These are phyloP conservation scores for Nicotiana attenuata DNA, from an alignment of 257 asterid genomes.

Conservation along the genomic window DNA sequence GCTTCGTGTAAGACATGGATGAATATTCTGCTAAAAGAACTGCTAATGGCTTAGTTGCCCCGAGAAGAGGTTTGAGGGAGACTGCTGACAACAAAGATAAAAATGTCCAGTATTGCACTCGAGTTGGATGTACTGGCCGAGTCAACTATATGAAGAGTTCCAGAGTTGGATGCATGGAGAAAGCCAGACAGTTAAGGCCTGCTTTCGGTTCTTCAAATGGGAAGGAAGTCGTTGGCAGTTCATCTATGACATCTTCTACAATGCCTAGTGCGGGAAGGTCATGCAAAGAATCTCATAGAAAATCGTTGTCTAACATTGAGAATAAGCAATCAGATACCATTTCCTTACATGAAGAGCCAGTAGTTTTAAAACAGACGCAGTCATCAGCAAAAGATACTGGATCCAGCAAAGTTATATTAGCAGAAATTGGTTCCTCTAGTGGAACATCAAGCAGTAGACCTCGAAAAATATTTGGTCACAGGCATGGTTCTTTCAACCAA, in stretches of 20 bases:
- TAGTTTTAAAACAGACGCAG: conserved; percentile 17
- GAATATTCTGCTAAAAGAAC: conserved; percentile 41
- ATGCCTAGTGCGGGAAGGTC: conserved; percentile 17
- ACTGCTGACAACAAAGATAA: conserved; percentile 26
- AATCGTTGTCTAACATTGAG: conserved; percentile 25
- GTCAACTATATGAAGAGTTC: conserved; percentile 35
- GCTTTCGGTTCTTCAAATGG: conserved; percentile 32
- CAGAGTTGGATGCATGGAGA: conserved; percentile 33
- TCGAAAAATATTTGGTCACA: conserved; percentile 4
- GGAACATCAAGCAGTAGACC: conserved; percentile 21
- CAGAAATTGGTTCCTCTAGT: conserved; percentile 34
- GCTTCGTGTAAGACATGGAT: conserved; percentile 34
- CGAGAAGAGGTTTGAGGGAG: conserved; percentile 39
- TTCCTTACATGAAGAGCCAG: conserved; percentile 23
- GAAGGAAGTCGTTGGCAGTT: conserved; percentile 34
- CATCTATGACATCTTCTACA: conserved; percentile 28
- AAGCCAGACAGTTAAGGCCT: conserved; percentile 38
- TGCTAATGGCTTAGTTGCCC: conserved; percentile 21
- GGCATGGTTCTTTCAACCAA: conserved; percentile 4
- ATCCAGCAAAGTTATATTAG: conserved; percentile 22
- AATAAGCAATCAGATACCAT: conserved; percentile 32
- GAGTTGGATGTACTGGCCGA: conserved; percentile 82
- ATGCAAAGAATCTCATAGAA: conserved; percentile 28
- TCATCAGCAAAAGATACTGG: conserved; percentile 13
- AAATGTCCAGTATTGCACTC: conserved; percentile 56